phyloP scores from a whole-genome alignment of 495 filamentous ascomycete genomes.

The Bryoglossum gracile region DNA sequence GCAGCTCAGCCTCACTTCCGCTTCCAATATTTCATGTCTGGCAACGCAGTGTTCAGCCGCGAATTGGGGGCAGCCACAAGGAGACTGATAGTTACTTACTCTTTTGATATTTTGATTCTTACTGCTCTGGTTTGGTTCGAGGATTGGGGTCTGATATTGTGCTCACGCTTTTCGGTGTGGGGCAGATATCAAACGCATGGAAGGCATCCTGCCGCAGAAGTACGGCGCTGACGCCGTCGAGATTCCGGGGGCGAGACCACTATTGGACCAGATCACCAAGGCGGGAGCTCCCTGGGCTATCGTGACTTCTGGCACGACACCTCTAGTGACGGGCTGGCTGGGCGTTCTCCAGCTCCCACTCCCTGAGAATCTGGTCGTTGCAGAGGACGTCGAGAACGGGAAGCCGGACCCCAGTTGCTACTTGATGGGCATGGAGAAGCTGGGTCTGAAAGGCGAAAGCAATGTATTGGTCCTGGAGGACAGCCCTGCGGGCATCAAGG shows the following conservation, averaged over 20 bases:
- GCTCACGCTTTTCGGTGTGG: too few relatives aligned
- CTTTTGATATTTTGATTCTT: too few relatives aligned
- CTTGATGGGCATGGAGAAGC: slow-evolving; percentile 54
- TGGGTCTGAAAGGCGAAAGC: slow-evolving; percentile 57
- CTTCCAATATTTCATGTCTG: slow-evolving; percentile 1
- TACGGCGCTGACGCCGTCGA: slow-evolving; percentile 74
- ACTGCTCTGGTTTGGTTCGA: too few relatives aligned
- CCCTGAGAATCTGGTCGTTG: slow-evolving; percentile 66
- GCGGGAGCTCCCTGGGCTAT: slow-evolving; percentile 72
- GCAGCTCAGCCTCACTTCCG: neutral
- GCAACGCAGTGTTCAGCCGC: slow-evolving; percentile 1
- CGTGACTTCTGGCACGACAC: slow-evolving; percentile 80
- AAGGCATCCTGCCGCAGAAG: slow-evolving; percentile 66
- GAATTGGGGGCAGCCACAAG: slow-evolving; percentile 1
- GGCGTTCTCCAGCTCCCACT: slow-evolving; percentile 64
- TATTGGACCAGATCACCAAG: slow-evolving; percentile 36
- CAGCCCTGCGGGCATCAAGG: slow-evolving; percentile 80
- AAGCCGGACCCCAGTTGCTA: slow-evolving; percentile 92
- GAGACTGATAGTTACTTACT: neutral
- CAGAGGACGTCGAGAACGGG: slow-evolving; percentile 76
- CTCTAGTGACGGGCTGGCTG: slow-evolving; percentile 83
- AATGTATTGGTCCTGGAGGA: slow-evolving; percentile 82
- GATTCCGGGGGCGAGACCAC: slow-evolving; percentile 34
- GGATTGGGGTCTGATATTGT: too few relatives aligned
- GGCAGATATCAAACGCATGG: slow-evolving; percentile 72